Percentiles rank a stretch among this genome's conserved stretches.
These are phyloP conservation scores for Aspergillus egyptiacus DNA, from an alignment of 495 filamentous ascomycete species.

Conservation along the genomic window DNA sequence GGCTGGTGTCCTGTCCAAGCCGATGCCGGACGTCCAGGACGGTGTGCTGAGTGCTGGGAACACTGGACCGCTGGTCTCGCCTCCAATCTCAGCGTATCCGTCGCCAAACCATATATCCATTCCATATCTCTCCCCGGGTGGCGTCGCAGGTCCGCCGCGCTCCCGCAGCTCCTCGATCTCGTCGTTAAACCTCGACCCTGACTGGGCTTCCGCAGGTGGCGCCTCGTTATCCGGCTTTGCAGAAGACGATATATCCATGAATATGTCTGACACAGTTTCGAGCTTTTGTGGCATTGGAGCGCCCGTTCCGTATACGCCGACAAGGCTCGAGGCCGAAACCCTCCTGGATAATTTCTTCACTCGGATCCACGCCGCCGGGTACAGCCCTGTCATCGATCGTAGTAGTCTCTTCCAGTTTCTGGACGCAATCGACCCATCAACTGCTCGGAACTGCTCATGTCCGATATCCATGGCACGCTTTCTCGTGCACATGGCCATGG, in stretches of 20 bases:
- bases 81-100: constrained; percentile 8
- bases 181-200: constrained; percentile 11
- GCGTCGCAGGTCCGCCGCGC: not conserved
- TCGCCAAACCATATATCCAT: constrained; percentile 6
- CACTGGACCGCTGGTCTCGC: not conserved
- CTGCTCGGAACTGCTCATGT: not conserved
- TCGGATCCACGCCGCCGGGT: not conserved
- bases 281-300: not conserved
- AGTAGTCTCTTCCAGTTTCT: constrained; percentile 6
- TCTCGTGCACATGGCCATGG: constrained; percentile 20
- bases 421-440: constrained; percentile 1
- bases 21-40: not conserved
- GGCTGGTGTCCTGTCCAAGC: not conserved
- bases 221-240: not conserved
- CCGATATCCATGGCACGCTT: constrained; percentile 12
- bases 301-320: not conserved
- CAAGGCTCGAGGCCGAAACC: constrained; percentile 6
- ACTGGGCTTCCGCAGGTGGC: not conserved
- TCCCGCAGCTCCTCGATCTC: constrained; percentile 18
- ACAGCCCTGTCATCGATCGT: not conserved
- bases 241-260: not conserved
- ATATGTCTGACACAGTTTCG: not conserved
- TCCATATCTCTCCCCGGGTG: constrained; percentile 4
- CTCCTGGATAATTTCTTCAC: constrained; percentile 13
- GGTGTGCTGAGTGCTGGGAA: not conserved